Conservation (phyloP, 2,329 filamentous ascomycete species). For the Cyphellophora attinorum region DNA sequence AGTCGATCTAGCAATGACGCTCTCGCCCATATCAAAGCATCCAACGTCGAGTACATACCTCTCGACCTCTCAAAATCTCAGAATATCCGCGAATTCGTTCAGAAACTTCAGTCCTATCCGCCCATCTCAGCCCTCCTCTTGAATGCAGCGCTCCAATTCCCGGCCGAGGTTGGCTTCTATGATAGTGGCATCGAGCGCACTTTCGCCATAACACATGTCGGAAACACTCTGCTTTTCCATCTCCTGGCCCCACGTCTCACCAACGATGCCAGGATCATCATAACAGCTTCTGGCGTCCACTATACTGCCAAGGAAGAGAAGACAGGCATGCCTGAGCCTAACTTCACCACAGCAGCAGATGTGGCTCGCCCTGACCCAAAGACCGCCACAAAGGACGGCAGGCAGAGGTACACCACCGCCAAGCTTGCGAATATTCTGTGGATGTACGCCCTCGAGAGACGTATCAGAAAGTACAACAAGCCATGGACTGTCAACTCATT, state of each 20-base stretch:
- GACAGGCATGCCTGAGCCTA: slow-evolving; percentile 31
- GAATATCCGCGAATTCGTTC: slow-evolving; percentile 33
- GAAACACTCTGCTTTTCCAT: slow-evolving; percentile 41
- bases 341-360: slow-evolving; percentile 35
- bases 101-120: slow-evolving; percentile 28
- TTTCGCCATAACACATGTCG: slow-evolving; percentile 42
- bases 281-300: slow-evolving; percentile 38
- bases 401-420: slow-evolving; percentile 33
- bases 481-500: slow-evolving; percentile 33
- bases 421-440: slow-evolving; percentile 43
- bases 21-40: slow-evolving; percentile 31
- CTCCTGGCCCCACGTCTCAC: slow-evolving; percentile 34
- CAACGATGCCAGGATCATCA: slow-evolving; percentile 31
- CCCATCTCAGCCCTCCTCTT: slow-evolving; percentile 37
- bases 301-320: slow-evolving; percentile 38
- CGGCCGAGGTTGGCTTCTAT: slow-evolving; percentile 24
- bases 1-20: slow-evolving; percentile 34
- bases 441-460: slow-evolving; percentile 34
- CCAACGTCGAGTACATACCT: slow-evolving; percentile 31
- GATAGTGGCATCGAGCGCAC: slow-evolving; percentile 37
- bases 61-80: slow-evolving; percentile 34
- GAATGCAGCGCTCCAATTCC: slow-evolving; percentile 41
- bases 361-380: slow-evolving; percentile 31
- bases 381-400: slow-evolving; percentile 23
- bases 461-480: slow-evolving; percentile 21